These are phyloP conservation scores for Pachyrhizus erosus DNA, from an alignment of 306 rosid species.

Conservation along the genomic window DNA sequence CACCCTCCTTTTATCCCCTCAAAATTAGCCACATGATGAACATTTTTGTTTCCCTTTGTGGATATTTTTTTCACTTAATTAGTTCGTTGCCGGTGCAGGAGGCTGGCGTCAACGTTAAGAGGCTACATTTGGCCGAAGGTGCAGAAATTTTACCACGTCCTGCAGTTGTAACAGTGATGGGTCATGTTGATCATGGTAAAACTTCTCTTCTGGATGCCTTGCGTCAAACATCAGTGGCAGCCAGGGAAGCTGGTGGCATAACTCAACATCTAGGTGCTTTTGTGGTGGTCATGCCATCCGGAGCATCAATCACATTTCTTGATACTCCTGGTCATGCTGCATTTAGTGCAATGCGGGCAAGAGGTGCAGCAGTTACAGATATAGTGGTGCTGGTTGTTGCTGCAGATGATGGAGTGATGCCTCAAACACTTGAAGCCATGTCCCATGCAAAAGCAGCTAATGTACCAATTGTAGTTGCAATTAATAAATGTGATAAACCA, in stretches of 20 bases:
- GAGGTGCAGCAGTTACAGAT: constrained; percentile 97
- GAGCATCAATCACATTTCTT: constrained; percentile 91
- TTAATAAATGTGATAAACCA: constrained; percentile 96
- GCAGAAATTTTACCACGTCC: constrained; percentile 73
- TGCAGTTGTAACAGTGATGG: constrained; percentile 97
- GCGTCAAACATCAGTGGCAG: constrained; percentile 95
- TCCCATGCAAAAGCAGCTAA: constrained; percentile 92
- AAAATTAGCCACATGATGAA: constrained; percentile 29
- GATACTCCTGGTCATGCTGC: constrained; percentile 99
- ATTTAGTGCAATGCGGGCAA: constrained; percentile 97
- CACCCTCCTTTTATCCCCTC: background rate
- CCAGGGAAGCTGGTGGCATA: constrained; percentile 94
- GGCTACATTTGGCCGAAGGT: constrained; percentile 84
- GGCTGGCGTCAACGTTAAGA: constrained; percentile 76
- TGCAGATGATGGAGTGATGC: constrained; percentile 99
- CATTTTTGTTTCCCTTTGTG: constrained; percentile 12
- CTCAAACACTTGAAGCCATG: constrained; percentile 95
- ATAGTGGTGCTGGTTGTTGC: constrained; percentile 94
- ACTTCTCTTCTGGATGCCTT: constrained; percentile 95
- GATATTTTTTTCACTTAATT: constrained; percentile 19
- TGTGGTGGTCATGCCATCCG: constrained; percentile 87
- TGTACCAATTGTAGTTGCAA: constrained; percentile 92
- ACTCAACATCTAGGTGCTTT: constrained; percentile 98
- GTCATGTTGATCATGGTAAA: constrained; percentile 98
- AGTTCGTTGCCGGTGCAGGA: constrained; percentile 63